Conservation (phyloP, 139 green algal species). For the Mesotaenium endlicherianum region DNA sequence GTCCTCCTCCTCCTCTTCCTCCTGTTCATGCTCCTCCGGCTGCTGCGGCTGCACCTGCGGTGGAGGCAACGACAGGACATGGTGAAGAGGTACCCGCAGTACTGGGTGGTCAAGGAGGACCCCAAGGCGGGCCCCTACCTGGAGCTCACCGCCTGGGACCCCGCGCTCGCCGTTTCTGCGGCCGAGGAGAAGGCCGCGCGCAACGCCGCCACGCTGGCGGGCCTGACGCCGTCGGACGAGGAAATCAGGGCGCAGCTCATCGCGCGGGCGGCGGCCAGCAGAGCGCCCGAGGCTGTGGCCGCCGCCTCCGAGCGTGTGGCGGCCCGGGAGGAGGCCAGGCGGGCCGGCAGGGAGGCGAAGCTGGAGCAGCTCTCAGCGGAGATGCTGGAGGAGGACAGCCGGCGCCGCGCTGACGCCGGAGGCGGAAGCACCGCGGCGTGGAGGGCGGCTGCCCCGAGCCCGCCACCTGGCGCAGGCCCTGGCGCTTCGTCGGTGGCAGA, state of each 20-base stretch:
- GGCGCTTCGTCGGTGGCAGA: too few relatives aligned
- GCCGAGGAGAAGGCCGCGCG: not conserved
- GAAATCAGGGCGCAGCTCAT: not conserved
- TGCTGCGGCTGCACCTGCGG: not conserved
- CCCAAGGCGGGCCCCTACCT: not conserved
- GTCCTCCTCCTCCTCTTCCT: too few relatives aligned
- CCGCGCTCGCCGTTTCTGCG: not conserved
- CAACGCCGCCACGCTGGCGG: not conserved
- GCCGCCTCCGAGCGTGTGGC: not conserved
- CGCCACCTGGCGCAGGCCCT: too few relatives aligned
- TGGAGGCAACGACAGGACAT: not conserved
- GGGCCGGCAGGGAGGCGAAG: not conserved
- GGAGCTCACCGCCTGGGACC: constrained; percentile 9
- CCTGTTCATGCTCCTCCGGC: too few relatives aligned
- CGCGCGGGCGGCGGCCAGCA: not conserved
- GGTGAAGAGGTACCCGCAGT: not conserved
- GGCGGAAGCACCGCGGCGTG: too few relatives aligned
- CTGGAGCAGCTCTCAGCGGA: not conserved
- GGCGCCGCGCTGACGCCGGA: too few relatives aligned
- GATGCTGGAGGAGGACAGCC: not conserved
- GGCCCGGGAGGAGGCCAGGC: not conserved
- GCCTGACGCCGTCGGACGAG: too few relatives aligned
- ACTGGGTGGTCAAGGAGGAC: not conserved
- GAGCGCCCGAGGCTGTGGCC: not conserved
- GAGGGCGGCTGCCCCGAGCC: too few relatives aligned